Base-by-base conservation (phyloP, 176 grass and related monocot species). In the Tillandsia leiboldiana region DNA sequence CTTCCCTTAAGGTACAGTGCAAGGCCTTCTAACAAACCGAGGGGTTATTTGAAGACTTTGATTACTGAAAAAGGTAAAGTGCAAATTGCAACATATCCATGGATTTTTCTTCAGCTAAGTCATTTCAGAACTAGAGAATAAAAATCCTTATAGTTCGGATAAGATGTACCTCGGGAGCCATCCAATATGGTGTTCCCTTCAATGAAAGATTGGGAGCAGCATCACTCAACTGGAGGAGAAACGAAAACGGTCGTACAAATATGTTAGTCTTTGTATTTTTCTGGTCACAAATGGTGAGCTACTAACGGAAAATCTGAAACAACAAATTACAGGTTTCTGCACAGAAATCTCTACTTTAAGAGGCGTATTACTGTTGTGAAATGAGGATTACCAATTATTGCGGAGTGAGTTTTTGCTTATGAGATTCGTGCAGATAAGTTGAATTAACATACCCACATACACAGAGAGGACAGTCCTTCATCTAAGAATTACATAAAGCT, bases 181-280 rank as follows among this genome's bases (percentile, higher is more conserved):
- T 99, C 94, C 94, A 99, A 70, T 93, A 90, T 65, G 94, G 90
- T 48, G 94, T 93, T 75, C 94, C 94, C 70, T 90, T 99, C 67
- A 99, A 68, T 51, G 94, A 99, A 79, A 87, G 86, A 79, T 87
- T 87, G 22, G 89, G 87, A 67, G 86, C 84, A 49, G 83, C 89
- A 23, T 77, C 88, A 63, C 84, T 90, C 78, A 99, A 80, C 93
- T 97, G 79, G 65, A 73, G 69, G 26, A 66, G 72, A 17, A 49
- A 57, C 79, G 83, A 83, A 65, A 26, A 29, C 18, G 51, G 26
- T n/a, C 48, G 63, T 62, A 17, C 59, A 26, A 68, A 77, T 52
- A 52, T 65, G 51, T 51, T 70, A 74, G 17, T 56, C 12, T 3
- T 13, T 56, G 6, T 12, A 18, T 20, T 9, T 61, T 20, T 18